Evolutionary conservation across 768 basidiomycete species (phyloP).

Genomic region (Roridomyces roridus): DNA sequence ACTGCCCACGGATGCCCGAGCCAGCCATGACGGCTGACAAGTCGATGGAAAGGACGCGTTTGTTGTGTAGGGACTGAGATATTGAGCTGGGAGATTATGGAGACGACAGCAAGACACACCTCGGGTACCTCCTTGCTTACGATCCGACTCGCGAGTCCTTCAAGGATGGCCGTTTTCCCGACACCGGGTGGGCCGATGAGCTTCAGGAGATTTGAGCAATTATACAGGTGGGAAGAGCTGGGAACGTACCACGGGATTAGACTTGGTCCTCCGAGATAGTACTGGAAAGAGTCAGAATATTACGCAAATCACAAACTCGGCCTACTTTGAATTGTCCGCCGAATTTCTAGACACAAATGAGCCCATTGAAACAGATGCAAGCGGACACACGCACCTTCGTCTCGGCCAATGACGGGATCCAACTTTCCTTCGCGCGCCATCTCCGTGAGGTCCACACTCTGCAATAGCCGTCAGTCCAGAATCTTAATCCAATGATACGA

Average conservation of each 20-base stretch:
- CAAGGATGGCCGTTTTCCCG: slow-evolving; percentile 92
- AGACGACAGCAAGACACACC: slow-evolving; percentile 45
- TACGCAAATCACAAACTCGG: background rate
- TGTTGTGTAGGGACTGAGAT: slow-evolving; percentile 78
- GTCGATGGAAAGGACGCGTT: slow-evolving; percentile 88
- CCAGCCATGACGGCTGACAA: slow-evolving; percentile 86
- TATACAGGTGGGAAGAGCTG: background rate
- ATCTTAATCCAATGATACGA: background rate
- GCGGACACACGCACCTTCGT: slow-evolving; percentile 61
- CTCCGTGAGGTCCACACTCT: slow-evolving; percentile 88
- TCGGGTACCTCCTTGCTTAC: slow-evolving; percentile 92
- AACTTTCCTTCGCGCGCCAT: slow-evolving; percentile 84
- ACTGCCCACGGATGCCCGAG: slow-evolving; percentile 90
- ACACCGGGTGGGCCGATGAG: slow-evolving; percentile 89
- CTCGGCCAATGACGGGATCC: slow-evolving; percentile 89
- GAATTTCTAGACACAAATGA: slow-evolving; percentile 62
- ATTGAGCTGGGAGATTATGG: background rate
- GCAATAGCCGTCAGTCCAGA: background rate
- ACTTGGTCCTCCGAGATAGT: slow-evolving; percentile 87
- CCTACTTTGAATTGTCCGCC: slow-evolving; percentile 87
- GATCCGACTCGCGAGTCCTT: slow-evolving; percentile 88
- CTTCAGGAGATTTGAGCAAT: slow-evolving; percentile 37
- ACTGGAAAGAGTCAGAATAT: slow-evolving; percentile 47
- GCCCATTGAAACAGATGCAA: background rate
- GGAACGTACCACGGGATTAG: slow-evolving; percentile 82